phyloP scores from a whole-genome alignment of 2,329 filamentous ascomycete genomes.

The Emydomyces testavorans region DNA sequence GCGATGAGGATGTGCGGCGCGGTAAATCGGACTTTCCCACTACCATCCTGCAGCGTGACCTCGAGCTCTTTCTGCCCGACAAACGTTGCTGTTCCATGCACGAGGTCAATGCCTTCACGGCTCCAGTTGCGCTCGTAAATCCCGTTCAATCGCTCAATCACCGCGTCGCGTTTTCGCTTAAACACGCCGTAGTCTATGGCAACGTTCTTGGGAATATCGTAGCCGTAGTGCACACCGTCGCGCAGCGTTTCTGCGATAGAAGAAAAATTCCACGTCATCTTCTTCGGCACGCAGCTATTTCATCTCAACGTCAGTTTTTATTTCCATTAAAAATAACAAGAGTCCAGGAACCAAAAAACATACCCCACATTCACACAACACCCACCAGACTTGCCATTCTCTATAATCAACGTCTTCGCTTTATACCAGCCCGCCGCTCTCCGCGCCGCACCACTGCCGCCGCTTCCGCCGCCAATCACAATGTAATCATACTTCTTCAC shows the following conservation, averaged over 20 bases:
- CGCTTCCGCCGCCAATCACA: slow-evolving; percentile 44
- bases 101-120: slow-evolving; percentile 40
- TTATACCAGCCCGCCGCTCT: slow-evolving; percentile 43
- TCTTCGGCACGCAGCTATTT: slow-evolving; percentile 42
- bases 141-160: slow-evolving; percentile 37
- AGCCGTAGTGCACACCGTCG: slow-evolving; percentile 39
- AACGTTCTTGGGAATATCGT: slow-evolving; percentile 35
- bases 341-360: slow-evolving; percentile 15
- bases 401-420: slow-evolving; percentile 41
- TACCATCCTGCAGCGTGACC: slow-evolving; percentile 32
- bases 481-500: slow-evolving; percentile 44
- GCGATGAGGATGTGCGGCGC: slow-evolving; percentile 41
- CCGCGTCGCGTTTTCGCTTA: slow-evolving; percentile 38
- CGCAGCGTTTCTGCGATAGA: slow-evolving; percentile 40
- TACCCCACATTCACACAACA: slow-evolving; percentile 46
- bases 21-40: slow-evolving; percentile 27
- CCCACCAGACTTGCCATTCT: slow-evolving; percentile 39
- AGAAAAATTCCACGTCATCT: slow-evolving; percentile 44
- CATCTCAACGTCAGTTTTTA: not conserved
- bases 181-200: slow-evolving; percentile 38
- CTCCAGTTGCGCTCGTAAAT: slow-evolving; percentile 42
- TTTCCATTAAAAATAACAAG: not conserved
- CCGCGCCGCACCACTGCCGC: slow-evolving; percentile 40
- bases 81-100: slow-evolving; percentile 40
- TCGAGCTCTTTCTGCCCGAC: slow-evolving; percentile 36